phyloP scores from a whole-genome alignment of 768 basidiomycete genomes.

The Collybiopsis confluens region DNA sequence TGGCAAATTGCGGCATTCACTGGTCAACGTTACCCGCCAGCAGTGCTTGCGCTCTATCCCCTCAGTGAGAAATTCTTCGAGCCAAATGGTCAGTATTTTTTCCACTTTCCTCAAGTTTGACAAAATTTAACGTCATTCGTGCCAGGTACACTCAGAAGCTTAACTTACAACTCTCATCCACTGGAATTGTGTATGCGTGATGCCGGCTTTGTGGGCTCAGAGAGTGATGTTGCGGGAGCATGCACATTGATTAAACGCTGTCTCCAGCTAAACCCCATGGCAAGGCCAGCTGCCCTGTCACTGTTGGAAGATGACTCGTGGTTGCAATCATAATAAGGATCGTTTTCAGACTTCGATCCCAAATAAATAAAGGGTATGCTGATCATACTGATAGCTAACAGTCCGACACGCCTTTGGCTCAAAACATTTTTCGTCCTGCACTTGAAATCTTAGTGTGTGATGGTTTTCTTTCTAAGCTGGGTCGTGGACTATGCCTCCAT shows the following conservation, averaged over 20 bases:
- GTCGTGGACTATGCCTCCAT: no score
- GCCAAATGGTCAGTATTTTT: no score
- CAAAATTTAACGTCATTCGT: no score
- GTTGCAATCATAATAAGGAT: neutral
- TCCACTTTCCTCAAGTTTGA: no score
- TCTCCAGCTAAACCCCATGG: neutral
- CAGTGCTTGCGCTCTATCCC: constrained; percentile 7
- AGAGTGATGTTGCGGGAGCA: neutral
- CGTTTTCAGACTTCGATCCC: no score
- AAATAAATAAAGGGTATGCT: no score
- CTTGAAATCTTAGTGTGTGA: no score
- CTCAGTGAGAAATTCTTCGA: no score
- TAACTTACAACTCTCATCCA: neutral
- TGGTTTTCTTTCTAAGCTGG: no score
- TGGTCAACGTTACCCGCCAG: neutral
- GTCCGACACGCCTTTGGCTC: no score
- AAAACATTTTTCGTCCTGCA: no score
- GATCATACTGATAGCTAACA: no score
- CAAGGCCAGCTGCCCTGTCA: neutral
- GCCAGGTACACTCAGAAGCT: neutral
- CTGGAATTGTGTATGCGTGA: neutral
- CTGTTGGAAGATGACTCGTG: neutral
- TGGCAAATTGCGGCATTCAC: neutral
- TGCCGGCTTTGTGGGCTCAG: neutral
- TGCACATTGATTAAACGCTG: neutral